These are phyloP conservation scores for Mortierella sp. DNA, from an alignment of 371 early-diverging fungal genomes.

Conservation along the genomic window DNA sequence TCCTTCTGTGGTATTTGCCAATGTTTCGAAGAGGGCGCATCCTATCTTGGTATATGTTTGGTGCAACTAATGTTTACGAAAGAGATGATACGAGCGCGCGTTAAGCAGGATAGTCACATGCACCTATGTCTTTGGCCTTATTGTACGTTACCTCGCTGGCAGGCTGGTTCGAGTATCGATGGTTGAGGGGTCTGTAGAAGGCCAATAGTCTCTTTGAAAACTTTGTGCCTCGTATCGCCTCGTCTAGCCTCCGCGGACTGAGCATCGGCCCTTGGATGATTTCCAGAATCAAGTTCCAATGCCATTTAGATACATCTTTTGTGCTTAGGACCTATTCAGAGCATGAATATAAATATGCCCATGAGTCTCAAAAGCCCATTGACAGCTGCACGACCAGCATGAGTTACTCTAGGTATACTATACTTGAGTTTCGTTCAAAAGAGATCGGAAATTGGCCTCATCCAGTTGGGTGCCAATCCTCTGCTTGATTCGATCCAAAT, in stretches of 20 bases:
- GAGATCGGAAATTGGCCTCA: conserved; percentile 74
- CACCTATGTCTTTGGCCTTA: too few relatives aligned
- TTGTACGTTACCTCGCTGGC: conserved; percentile 39
- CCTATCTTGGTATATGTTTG: conserved; percentile 70
- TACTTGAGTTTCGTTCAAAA: conserved; percentile 80
- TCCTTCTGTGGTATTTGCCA: conserved; percentile 74
- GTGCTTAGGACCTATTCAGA: conserved; percentile 65
- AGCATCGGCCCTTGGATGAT: conserved; percentile 81
- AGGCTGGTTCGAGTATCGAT: conserved; percentile 75
- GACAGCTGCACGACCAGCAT: too few relatives aligned
- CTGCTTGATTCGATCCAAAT: conserved; percentile 76
- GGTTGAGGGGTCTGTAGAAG: conserved; percentile 82
- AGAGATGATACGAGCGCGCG: too few relatives aligned
- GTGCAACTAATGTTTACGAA: conserved; percentile 31
- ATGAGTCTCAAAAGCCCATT: too few relatives aligned
- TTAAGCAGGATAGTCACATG: background rate
- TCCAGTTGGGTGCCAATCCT: conserved; percentile 82
- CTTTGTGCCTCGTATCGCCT: conserved; percentile 78
- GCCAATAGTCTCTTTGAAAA: conserved; percentile 80
- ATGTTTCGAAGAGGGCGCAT: conserved; percentile 70
- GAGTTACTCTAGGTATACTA: too few relatives aligned
- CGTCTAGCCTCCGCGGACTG: conserved; percentile 81
- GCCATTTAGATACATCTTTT: conserved; percentile 87
- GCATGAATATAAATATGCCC: too few relatives aligned
- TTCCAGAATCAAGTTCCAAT: conserved; percentile 82